Percentiles rank a stretch among this genome's conserved stretches.
These are phyloP conservation scores for Colletotrichum sp. DNA, from an alignment of 2,329 filamentous ascomycete species.

Conservation along the genomic window DNA sequence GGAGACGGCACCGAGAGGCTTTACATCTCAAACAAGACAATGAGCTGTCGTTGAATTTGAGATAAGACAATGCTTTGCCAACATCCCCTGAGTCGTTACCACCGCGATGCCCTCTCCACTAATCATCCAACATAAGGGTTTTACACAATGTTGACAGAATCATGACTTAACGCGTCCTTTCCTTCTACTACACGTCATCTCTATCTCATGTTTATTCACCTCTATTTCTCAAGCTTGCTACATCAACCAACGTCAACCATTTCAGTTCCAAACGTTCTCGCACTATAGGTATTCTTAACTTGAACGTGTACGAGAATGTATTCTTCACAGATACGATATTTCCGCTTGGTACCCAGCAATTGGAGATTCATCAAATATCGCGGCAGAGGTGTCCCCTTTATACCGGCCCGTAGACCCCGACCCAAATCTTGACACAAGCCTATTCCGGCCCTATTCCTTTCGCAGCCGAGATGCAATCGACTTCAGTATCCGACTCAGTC, in stretches of 20 bases:
- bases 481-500: too few relatives aligned
- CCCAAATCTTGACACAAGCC: rapidly evolving
- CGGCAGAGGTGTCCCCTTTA: neutral
- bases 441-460: too few relatives aligned
- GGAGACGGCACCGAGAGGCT: rapidly evolving
- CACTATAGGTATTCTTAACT: too few relatives aligned
- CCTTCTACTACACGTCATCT: neutral
- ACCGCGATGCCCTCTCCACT: neutral
- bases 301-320: neutral
- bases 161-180: neutral
- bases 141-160: rapidly evolving
- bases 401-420: neutral
- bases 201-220: neutral
- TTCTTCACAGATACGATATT: too few relatives aligned
- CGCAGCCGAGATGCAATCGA: too few relatives aligned
- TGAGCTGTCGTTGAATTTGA: too few relatives aligned
- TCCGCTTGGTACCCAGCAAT: neutral
- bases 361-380: neutral
- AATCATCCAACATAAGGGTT: rapidly evolving
- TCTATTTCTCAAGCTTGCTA: neutral
- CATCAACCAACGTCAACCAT: neutral
- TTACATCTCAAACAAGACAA: neutral
- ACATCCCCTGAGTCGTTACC: too few relatives aligned
- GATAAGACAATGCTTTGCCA: too few relatives aligned
- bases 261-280: too few relatives aligned